phyloP scores from a whole-genome alignment of 768 basidiomycete species.

The Termitomyces sp. region DNA sequence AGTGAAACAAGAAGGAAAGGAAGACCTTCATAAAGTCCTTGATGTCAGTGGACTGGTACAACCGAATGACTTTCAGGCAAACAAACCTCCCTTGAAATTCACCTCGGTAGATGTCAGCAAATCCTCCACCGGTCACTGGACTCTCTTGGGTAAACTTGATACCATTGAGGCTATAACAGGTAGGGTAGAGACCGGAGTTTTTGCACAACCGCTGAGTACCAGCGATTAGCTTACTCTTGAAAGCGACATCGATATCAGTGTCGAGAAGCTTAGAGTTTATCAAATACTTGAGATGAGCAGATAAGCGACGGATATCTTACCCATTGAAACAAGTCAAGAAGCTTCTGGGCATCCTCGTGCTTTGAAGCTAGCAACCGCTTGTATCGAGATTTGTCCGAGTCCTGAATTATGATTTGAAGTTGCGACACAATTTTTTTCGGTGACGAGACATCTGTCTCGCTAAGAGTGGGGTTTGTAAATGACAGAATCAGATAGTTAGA shows the following conservation, averaged over 20 bases:
- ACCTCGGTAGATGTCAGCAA: conserved; percentile 1
- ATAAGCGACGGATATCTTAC: neutral
- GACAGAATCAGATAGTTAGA: neutral
- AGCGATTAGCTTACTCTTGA: neutral
- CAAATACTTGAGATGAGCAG: neutral
- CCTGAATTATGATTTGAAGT: neutral
- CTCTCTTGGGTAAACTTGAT: neutral
- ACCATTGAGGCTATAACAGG: neutral
- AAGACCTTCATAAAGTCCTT: neutral
- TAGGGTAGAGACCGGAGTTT: neutral
- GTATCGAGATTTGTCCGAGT: neutral
- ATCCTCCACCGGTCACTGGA: neutral
- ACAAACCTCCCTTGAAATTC: conserved; percentile 1
- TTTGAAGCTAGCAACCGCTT: neutral
- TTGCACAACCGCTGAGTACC: neutral
- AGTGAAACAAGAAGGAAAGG: neutral
- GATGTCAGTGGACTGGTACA: neutral
- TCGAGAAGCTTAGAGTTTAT: neutral
- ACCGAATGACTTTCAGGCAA: conserved; percentile 4
- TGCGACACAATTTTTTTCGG: neutral
- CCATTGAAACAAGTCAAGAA: conserved; percentile 9
- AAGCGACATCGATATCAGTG: neutral
- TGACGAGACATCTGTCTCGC: neutral
- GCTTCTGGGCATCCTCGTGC: neutral
- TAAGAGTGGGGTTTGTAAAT: neutral